phyloP scores from a whole-genome alignment of 495 filamentous ascomycete species.

The Aspergillus bertholletiae region DNA sequence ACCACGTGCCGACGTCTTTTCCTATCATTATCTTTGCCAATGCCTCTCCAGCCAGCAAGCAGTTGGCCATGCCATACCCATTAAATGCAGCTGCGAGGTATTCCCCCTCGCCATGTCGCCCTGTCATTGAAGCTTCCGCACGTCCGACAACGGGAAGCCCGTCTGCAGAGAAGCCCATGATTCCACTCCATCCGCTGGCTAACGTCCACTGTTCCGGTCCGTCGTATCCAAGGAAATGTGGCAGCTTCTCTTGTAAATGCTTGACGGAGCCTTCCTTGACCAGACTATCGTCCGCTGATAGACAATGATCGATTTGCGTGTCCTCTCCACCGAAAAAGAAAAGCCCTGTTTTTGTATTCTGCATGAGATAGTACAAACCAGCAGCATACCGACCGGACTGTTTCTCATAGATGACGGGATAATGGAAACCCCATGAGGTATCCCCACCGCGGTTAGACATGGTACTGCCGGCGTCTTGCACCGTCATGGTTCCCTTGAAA shows the following conservation, averaged over 20 bases:
- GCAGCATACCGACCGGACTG: conserved; percentile 42
- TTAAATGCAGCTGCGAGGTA: conserved; percentile 64
- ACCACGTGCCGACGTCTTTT: conserved; percentile 21
- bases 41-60: conserved; percentile 62
- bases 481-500: conserved; percentile 69
- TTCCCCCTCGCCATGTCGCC: conserved; percentile 32
- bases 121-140: conserved; percentile 50
- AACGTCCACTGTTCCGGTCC: conserved; percentile 16
- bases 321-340: conserved; percentile 53
- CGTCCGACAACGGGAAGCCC: conserved; percentile 65
- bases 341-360: conserved; percentile 49
- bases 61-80: conserved; percentile 83
- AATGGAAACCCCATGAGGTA: conserved; percentile 35
- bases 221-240: conserved; percentile 41
- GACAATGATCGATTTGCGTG: conserved; percentile 58
- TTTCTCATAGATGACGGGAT: conserved; percentile 18
- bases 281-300: conserved; percentile 51
- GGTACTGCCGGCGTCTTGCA: conserved; percentile 50
- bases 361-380: conserved; percentile 74
- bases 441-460: conserved; percentile 22
- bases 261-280: conserved; percentile 27
- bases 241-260: conserved; percentile 25
- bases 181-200: conserved; percentile 70
- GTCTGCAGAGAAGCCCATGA: conserved; percentile 77
- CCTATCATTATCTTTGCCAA: conserved; percentile 41